Evolutionary conservation across 1,284 basidiomycete genomes (phyloP), one percentile per base, ranked within the genome.

Genomic region (Pseudozyma pruni): DNA sequence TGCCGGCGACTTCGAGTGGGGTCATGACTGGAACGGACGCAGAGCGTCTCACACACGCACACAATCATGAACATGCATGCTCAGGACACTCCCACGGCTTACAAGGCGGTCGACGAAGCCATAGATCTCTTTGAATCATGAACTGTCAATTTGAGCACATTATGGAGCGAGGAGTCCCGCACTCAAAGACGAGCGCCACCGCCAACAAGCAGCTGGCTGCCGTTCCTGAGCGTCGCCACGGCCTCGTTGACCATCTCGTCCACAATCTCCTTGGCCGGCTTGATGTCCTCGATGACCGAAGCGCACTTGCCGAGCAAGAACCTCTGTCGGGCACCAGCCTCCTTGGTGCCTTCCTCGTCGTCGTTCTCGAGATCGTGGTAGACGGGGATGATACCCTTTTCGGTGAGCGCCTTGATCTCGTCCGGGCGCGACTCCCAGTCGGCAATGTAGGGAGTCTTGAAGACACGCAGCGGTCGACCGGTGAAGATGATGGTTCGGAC

Each of bases 391-490:
- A 78, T 59, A 17, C 77, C 77, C 45, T 78, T 52, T 16, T 64
- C 63, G 8, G 77, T 79, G 17, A 79, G 66, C 55, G 50, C 62
- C 62, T 79, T 79, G 70, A 79, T 79, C 49, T 79, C 76, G 32
- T 74, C 64, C n/a, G 75, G 77, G 29, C 64, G 59, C n/a, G 67
- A 68, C 38, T 79, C 77, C 77, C 77, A 79, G 37, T 73, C 72
- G 33, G 56, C 27, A 22, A 79, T 72, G 66, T 79, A 79, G 17
- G 56, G 57, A 3, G 72, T 72, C 55, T 67, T 72, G 58, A 51
- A 70, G 3, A 71, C 90, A 38, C 92, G 88, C 72, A 96, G 85
- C 11, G 93, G 94, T 27, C 93, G 89, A 20, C 93, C 93, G 20
- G 79, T 83, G 60, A 76, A 78, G 63, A 78, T 78, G 66, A 78